Evolutionary conservation across 768 basidiomycete genomes (phyloP).

Genomic region (Boletus vinaceobasis): DNA sequence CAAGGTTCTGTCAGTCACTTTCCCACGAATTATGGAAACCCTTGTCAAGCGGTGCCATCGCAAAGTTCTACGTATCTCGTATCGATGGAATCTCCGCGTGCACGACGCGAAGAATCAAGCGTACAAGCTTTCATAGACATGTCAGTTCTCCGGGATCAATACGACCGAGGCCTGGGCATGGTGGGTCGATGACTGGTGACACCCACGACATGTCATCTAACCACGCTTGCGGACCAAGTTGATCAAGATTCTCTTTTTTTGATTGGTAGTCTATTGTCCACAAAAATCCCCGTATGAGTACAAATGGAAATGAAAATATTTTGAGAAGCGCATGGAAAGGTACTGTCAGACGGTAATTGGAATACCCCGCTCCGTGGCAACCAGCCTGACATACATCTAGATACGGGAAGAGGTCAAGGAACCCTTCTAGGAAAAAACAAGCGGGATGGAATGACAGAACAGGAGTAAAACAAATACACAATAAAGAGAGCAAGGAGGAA

Average conservation of each 20-base stretch:
- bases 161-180: neutral
- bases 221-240: neutral
- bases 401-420: neutral
- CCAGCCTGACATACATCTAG: constrained; percentile 7
- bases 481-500: constrained; percentile 23
- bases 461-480: constrained; percentile 21
- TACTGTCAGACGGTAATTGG: neutral
- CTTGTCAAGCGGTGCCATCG: too few relatives aligned
- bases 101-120: too few relatives aligned
- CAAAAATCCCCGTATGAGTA: neutral
- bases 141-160: neutral
- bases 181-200: too few relatives aligned
- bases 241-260: neutral
- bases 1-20: too few relatives aligned
- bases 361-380: neutral
- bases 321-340: neutral
- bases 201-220: too few relatives aligned
- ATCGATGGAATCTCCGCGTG: too few relatives aligned
- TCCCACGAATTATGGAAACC: too few relatives aligned
- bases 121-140: neutral
- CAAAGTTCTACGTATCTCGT: too few relatives aligned
- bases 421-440: neutral
- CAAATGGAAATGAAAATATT: neutral
- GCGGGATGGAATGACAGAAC: neutral
- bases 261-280: neutral